These are phyloP conservation scores for Eucalyptus lansdowneana DNA, from an alignment of 345 rosid genomes.

Conservation along the genomic window DNA sequence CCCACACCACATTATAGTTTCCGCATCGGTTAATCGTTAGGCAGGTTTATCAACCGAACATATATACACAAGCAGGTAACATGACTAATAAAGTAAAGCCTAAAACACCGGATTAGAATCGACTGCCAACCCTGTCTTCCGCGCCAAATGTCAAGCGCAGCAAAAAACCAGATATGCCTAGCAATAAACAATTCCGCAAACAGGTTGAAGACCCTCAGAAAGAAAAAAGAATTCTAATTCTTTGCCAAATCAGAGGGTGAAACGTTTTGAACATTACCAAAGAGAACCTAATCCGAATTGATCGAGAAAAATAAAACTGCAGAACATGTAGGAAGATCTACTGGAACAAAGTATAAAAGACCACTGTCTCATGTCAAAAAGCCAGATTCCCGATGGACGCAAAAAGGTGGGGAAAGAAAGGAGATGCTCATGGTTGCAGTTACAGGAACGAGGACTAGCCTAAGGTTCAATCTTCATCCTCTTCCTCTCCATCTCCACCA, in stretches of 20 bases:
- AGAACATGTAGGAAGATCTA: background rate
- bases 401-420: background rate
- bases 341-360: background rate
- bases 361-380: background rate
- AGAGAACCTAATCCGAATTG: background rate
- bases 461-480: slow-evolving; percentile 16
- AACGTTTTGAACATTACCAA: background rate
- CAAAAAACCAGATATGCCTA: background rate
- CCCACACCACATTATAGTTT: background rate
- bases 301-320: background rate
- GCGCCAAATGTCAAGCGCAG: background rate
- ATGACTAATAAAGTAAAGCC: background rate
- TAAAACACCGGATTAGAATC: background rate
- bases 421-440: background rate
- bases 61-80: background rate
- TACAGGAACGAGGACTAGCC: background rate
- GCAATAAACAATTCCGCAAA: background rate
- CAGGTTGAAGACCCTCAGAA: background rate
- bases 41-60: background rate
- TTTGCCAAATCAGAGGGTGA: background rate
- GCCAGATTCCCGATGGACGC: background rate
- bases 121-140: background rate
- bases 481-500: slow-evolving; percentile 47
- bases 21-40: background rate
- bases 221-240: background rate